Evolutionary conservation across 2,329 filamentous ascomycete genomes (phyloP).

Genomic region (Byssoonygena ceratinophila): DNA sequence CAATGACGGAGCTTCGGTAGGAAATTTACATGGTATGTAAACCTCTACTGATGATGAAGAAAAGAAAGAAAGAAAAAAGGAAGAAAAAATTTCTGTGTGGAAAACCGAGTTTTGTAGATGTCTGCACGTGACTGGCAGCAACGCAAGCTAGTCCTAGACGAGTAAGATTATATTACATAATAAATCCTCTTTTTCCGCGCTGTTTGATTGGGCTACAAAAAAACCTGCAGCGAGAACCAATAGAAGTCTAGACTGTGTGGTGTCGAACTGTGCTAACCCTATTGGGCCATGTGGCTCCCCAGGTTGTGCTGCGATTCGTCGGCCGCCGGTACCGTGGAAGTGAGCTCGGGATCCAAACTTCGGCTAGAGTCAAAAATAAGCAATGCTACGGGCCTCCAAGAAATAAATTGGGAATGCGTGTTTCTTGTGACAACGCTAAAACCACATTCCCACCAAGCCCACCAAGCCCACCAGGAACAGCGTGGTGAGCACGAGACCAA

Average conservation of each 20-base stretch:
- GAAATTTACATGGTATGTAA: conserved; percentile 43
- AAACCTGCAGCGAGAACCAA: background rate
- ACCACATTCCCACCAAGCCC: background rate
- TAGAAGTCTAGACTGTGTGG: background rate
- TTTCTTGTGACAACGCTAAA: background rate
- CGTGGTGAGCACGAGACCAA: conserved; percentile 9
- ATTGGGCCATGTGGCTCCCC: conserved; percentile 18
- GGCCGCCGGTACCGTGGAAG: background rate
- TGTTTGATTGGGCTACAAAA: background rate
- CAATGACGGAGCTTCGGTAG: conserved; percentile 37
- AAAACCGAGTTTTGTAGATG: conserved; percentile 25
- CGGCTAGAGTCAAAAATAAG: conserved; percentile 1
- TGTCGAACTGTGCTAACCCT: background rate
- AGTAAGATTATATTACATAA: background rate
- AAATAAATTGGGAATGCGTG: too few species aligned
- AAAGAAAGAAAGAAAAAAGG: conserved; percentile 29
- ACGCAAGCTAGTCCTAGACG: background rate
- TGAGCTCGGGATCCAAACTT: background rate
- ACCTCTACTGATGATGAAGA: conserved; percentile 44
- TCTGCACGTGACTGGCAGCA: conserved; percentile 12
- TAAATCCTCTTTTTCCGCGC: conserved; percentile 15
- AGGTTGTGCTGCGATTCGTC: background rate
- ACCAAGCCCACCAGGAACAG: background rate
- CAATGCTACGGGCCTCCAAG: background rate
- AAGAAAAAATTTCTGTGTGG: conserved; percentile 8